phyloP scores from a whole-genome alignment of 1,284 basidiomycete species.

The Ganoderma multipileum region DNA sequence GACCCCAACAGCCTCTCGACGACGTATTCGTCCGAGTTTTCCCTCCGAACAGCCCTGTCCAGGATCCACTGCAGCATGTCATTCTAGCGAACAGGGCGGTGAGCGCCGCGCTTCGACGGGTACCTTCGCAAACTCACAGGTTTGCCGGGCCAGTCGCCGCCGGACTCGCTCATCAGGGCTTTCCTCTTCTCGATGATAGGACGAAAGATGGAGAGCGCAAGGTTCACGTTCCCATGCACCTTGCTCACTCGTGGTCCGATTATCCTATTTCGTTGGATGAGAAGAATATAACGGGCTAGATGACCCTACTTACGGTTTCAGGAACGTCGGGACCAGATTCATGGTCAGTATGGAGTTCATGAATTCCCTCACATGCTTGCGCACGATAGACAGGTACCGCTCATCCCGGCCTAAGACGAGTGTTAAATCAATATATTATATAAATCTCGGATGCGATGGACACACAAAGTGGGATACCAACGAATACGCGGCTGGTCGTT shows the following conservation, averaged over 20 bases:
- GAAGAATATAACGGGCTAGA: neutral
- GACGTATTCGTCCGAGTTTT: neutral
- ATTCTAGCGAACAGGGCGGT: neutral
- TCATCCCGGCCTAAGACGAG: neutral
- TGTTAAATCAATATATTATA: neutral
- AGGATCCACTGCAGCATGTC: neutral
- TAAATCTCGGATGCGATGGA: neutral
- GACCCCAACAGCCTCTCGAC: neutral
- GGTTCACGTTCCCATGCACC: neutral
- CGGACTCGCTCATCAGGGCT: neutral
- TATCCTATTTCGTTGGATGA: neutral
- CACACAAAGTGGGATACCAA: neutral
- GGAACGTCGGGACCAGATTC: neutral
- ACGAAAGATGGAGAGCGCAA: neutral
- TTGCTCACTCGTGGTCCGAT: neutral
- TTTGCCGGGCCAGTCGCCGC: neutral
- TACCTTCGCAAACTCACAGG: neutral
- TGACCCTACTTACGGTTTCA: neutral
- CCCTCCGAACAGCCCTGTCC: neutral
- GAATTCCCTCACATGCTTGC: neutral
- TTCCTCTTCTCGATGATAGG: neutral
- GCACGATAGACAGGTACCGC: neutral
- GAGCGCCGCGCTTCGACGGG: neutral
- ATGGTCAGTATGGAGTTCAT: neutral
- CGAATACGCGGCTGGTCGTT: neutral